These are phyloP conservation scores for Falciphora oryzae DNA, from an alignment of 2,329 filamentous ascomycete species.

Conservation along the genomic window DNA sequence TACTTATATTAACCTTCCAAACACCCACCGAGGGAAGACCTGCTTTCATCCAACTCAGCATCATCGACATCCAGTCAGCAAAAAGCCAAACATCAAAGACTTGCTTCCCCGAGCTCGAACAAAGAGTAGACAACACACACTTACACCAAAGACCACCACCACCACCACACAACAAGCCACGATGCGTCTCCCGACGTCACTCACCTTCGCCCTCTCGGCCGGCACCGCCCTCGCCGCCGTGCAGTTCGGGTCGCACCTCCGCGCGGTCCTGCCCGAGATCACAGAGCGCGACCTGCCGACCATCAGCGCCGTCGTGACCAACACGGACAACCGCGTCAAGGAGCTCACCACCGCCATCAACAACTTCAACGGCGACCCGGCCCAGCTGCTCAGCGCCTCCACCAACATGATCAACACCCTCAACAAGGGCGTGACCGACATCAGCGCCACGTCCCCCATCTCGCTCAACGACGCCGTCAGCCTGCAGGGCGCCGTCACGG, in stretches of 20 bases:
- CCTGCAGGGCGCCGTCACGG: constrained; percentile 14
- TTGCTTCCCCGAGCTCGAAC: too few species aligned
- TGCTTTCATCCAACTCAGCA: too few species aligned
- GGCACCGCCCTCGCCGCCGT: not conserved
- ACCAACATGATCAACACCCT: not conserved
- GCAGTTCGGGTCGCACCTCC: not conserved
- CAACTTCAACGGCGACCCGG: constrained; percentile 9
- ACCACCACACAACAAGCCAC: not conserved
- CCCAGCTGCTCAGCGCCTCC: not conserved
- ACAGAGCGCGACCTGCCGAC: constrained; percentile 6
- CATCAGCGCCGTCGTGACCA: constrained; percentile 6
- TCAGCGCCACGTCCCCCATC: constrained; percentile 5
- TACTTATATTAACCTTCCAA: too few species aligned
- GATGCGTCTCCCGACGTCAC: not conserved
- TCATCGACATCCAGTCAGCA: too few species aligned
- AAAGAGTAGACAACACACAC: not conserved
- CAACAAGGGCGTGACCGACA: constrained; percentile 6
- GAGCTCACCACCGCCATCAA: constrained; percentile 4
- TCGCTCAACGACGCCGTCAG: constrained; percentile 15
- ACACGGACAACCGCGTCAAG: constrained; percentile 8
- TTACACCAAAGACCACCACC: not conserved
- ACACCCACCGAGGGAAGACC: too few species aligned
- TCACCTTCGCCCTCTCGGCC: not conserved
- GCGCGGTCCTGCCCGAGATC: not conserved
- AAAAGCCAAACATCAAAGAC: too few species aligned